Percentiles rank a stretch among this genome's conserved stretches.
These are phyloP conservation scores for Myrica gale DNA, from an alignment of 306 rosid species.

Conservation along the genomic window DNA sequence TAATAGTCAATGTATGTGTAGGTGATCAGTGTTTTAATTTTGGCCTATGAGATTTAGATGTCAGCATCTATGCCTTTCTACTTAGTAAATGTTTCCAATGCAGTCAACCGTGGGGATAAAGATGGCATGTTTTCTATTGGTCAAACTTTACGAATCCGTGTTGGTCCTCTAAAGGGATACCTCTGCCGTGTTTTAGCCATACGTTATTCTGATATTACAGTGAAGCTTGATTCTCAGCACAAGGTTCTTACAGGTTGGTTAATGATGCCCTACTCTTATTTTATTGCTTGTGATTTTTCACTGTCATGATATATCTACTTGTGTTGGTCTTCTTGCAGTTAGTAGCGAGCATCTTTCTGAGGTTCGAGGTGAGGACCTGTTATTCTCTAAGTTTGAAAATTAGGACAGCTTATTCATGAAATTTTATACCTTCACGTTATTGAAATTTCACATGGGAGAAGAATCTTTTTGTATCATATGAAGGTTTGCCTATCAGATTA, in stretches of 20 bases:
- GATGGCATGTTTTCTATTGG: constrained; percentile 76
- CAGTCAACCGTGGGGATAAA: constrained; percentile 67
- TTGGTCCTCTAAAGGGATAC: constrained; percentile 98
- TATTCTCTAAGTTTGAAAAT: constrained; percentile 17
- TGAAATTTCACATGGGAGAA: background rate
- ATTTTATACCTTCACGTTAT: background rate
- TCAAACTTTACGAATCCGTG: constrained; percentile 88
- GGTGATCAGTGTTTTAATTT: constrained; percentile 23
- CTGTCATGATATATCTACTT: constrained; percentile 5
- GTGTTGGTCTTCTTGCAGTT: constrained; percentile 47
- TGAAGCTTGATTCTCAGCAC: constrained; percentile 96
- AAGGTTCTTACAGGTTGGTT: constrained; percentile 91
- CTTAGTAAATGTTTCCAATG: constrained; percentile 32
- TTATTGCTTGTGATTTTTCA: constrained; percentile 2
- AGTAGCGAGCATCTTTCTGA: constrained; percentile 88
- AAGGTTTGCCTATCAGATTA: background rate
- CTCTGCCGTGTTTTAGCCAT: constrained; percentile 88
- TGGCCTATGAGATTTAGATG: constrained; percentile 18
- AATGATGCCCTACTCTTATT: constrained; percentile 3
- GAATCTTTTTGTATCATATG: background rate
- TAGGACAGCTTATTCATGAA: background rate
- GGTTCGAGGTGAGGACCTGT: constrained; percentile 70
- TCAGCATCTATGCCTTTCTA: constrained; percentile 23
- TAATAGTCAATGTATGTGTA: constrained; percentile 54
- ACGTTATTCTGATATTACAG: constrained; percentile 84